Conservation (phyloP, 106 monocot species). For the Allium cepa region DNA sequence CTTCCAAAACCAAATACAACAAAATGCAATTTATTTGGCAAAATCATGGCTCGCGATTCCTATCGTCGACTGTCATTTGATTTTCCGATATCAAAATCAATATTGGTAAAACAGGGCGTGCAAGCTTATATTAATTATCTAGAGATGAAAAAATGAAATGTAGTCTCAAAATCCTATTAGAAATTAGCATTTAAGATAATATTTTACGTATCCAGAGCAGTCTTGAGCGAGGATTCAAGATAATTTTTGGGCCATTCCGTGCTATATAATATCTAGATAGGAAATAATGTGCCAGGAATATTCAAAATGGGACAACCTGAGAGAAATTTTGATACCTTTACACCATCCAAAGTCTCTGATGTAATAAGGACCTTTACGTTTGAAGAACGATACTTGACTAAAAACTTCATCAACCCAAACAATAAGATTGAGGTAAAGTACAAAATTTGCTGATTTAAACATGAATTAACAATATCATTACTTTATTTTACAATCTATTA, state of each 20-base stretch:
- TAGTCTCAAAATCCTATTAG: no score
- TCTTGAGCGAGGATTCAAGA: constrained; percentile 75
- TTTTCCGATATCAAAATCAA: no score
- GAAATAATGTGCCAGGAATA: constrained; percentile 84
- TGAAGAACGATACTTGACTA: constrained; percentile 62
- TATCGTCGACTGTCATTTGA: no score
- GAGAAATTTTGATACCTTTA: constrained; percentile 90
- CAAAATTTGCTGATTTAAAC: no score
- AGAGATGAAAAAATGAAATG: no score
- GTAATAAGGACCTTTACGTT: constrained; percentile 92
- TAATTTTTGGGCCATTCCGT: constrained; percentile 71
- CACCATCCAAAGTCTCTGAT: constrained; percentile 91
- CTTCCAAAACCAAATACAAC: no score
- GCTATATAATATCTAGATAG: constrained; percentile 84
- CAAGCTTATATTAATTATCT: no score
- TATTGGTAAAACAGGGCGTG: no score
- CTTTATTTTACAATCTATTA: no score
- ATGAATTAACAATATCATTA: no score
- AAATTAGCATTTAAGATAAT: neutral
- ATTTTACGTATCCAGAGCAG: constrained; percentile 59
- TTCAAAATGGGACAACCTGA: constrained; percentile 77
- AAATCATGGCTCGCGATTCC: no score
- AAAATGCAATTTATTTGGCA: no score
- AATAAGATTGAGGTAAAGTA: constrained; percentile 29
- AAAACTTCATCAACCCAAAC: constrained; percentile 87